A percentile compares a stretch with the other conserved stretches of the same genome.
phyloP scores from a whole-genome alignment of 2,329 filamentous ascomycete species.

The Fusarium continuum region DNA sequence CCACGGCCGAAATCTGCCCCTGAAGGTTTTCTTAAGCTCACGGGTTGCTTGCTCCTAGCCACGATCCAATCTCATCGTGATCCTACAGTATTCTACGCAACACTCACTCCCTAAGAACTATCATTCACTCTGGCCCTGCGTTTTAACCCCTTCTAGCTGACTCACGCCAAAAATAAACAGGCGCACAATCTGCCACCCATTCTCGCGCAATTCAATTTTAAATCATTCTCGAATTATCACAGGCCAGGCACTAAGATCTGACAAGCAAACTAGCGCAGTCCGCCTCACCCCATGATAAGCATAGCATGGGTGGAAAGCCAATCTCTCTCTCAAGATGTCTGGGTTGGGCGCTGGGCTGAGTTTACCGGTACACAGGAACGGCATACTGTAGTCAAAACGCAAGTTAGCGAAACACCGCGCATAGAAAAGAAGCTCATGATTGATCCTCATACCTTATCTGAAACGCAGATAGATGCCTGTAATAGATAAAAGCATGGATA shows the following conservation, averaged over 20 bases:
- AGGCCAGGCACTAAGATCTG: conserved; percentile 15
- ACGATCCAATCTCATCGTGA: conserved; percentile 8
- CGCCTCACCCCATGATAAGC: conserved; percentile 8
- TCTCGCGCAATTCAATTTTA: conserved; percentile 12
- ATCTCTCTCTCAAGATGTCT: conserved; percentile 6
- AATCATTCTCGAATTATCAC: conserved; percentile 8
- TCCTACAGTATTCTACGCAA: not conserved
- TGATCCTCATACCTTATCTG: conserved; percentile 16
- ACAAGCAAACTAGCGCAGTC: conserved; percentile 4
- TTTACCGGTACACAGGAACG: conserved; percentile 19
- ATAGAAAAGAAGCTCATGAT: not conserved
- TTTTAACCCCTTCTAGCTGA: conserved; percentile 13
- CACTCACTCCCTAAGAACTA: not conserved
- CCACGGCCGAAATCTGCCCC: not conserved
- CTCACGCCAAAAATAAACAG: conserved; percentile 3
- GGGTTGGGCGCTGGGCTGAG: conserved; percentile 29
- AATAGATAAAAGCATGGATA: not conserved
- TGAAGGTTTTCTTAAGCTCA: conserved; percentile 9
- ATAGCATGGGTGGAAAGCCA: not conserved
- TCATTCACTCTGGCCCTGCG: not conserved
- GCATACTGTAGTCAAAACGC: not conserved
- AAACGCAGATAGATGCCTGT: conserved; percentile 11
- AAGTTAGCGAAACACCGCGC: not conserved
- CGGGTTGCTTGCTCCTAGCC: not conserved
- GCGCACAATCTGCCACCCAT: conserved; percentile 14